Percentiles rank a stretch among this genome's conserved stretches.
Evolutionary conservation across 2,329 filamentous ascomycete species (phyloP).

Genomic region (Diaporthe velutina): DNA sequence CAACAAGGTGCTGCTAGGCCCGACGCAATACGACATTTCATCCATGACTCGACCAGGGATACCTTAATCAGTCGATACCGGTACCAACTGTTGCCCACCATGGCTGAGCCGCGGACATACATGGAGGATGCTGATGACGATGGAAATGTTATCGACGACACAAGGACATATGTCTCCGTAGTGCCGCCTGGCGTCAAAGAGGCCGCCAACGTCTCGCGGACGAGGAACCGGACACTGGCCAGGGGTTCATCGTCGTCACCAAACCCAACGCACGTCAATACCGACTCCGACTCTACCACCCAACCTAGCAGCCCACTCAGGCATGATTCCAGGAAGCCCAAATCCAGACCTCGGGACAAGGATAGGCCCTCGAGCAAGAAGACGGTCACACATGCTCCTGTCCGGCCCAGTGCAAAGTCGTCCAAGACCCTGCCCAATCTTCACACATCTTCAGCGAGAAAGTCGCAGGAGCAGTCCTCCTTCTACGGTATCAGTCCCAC

Average conservation of each 20-base stretch:
- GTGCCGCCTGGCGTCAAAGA: constrained; percentile 60
- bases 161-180: constrained; percentile 60
- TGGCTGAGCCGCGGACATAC: constrained; percentile 58
- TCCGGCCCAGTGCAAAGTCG: constrained; percentile 50
- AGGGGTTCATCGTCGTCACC: constrained; percentile 55
- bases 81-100: constrained; percentile 47
- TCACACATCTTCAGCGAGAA: constrained; percentile 44
- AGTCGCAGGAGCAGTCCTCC: constrained; percentile 52
- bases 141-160: constrained; percentile 55
- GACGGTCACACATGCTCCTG: constrained; percentile 35
- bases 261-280: constrained; percentile 46
- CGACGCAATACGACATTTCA: neutral
- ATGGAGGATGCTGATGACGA: constrained; percentile 66
- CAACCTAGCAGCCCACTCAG: constrained; percentile 51
- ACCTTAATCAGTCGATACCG: neutral
- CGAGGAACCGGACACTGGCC: constrained; percentile 56
- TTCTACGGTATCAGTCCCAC: constrained; percentile 56
- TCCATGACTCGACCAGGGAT: constrained; percentile 21
- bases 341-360: constrained; percentile 46
- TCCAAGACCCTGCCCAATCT: constrained; percentile 52
- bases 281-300: constrained; percentile 60
- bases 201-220: constrained; percentile 65
- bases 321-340: constrained; percentile 50
- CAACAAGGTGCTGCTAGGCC: neutral
- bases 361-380: constrained; percentile 48